phyloP scores from a whole-genome alignment of 2,329 filamentous ascomycete species.

The Chaetothyriales sp. region DNA sequence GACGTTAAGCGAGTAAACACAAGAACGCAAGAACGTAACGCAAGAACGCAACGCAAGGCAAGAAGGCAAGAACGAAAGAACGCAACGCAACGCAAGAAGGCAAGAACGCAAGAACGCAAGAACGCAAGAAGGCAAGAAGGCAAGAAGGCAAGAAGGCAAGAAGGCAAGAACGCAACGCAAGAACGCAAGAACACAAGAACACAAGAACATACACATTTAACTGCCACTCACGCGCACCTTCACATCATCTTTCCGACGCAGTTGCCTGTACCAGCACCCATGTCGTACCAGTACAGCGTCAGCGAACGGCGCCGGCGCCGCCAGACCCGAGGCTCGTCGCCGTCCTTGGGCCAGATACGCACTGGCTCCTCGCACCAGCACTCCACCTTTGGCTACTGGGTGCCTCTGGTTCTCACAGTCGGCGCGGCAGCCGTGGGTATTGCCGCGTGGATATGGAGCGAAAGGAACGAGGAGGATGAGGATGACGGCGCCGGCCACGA shows the following conservation, averaged over 20 bases:
- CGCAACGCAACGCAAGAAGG: too few species aligned
- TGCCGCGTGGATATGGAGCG: constrained; percentile 88
- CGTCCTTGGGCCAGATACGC: constrained; percentile 10
- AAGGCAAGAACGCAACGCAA: too few species aligned
- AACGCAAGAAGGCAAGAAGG: too few species aligned
- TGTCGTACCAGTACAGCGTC: constrained; percentile 16
- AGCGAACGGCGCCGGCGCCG: constrained; percentile 15
- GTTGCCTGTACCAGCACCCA: background rate
- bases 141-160: too few species aligned
- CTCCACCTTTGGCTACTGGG: constrained; percentile 56
- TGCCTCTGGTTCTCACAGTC: constrained; percentile 73
- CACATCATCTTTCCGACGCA: background rate
- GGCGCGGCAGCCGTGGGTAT: constrained; percentile 76
- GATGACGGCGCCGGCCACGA: constrained; percentile 39
- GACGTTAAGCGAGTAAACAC: background rate
- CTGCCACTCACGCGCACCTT: too few species aligned
- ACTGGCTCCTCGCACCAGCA: constrained; percentile 30
- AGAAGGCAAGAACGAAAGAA: too few species aligned
- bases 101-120: too few species aligned
- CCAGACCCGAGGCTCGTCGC: constrained; percentile 3
- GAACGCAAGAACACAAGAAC: too few species aligned
- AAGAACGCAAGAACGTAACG: too few species aligned
- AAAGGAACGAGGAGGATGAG: constrained; percentile 63
- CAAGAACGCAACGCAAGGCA: too few species aligned
- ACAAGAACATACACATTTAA: background rate